Percentiles rank a stretch among this genome's conserved stretches.
Evolutionary conservation across 345 rosid species (phyloP).

Genomic region (Trapa incisa): DNA sequence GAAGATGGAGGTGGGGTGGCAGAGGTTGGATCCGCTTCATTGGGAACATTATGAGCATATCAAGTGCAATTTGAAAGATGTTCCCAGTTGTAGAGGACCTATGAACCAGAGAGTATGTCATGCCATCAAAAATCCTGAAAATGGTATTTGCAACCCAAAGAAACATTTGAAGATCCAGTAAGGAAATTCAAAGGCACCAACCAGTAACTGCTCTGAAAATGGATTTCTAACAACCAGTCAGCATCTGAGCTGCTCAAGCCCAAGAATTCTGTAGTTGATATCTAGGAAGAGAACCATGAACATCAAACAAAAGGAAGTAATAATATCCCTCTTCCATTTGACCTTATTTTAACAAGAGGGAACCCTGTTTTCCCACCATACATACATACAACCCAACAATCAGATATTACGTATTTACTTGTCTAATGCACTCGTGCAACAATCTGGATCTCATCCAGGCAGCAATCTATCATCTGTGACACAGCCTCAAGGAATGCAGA

Average conservation of each 20-base stretch:
- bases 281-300: not conserved
- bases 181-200: not conserved
- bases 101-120: not conserved
- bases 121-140: not conserved
- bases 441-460: conserved; percentile 14
- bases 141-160: not conserved
- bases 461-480: conserved; percentile 24
- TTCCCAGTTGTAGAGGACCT: not conserved
- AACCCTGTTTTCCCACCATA: conserved; percentile 7
- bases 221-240: not conserved
- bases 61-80: not conserved
- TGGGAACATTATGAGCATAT: too few relatives aligned
- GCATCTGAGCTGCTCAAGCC: conserved; percentile 2
- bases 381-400: not conserved
- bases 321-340: not conserved
- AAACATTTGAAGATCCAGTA: not conserved
- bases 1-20: too few relatives aligned
- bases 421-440: not conserved
- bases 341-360: not conserved
- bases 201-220: not conserved
- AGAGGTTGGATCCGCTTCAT: too few relatives aligned
- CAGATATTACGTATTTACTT: not conserved
- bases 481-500: conserved; percentile 22
- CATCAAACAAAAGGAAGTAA: not conserved
- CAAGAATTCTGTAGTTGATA: conserved; percentile 1